phyloP scores from a whole-genome alignment of 2,329 filamentous ascomycete genomes.

The Didymellaceae sp. region DNA sequence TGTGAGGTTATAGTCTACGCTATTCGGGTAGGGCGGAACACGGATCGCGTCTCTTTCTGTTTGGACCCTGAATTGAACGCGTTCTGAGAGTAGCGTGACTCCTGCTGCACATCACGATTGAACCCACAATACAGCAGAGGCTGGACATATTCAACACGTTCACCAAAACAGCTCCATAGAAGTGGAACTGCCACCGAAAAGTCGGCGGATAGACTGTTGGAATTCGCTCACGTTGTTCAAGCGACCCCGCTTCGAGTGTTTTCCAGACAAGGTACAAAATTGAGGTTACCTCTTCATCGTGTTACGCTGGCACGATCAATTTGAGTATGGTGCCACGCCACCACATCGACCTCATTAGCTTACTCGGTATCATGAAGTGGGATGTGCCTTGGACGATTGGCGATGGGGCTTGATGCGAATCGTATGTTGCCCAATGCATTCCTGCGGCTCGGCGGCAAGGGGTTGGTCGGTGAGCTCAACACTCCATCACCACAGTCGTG shows the following conservation, averaged over 20 bases:
- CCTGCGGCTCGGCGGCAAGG: constrained; percentile 12
- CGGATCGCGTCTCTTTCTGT: constrained; percentile 6
- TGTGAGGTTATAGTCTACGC: background rate
- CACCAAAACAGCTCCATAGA: no score
- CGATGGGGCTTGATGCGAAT: background rate
- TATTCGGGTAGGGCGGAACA: background rate
- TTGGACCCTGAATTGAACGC: constrained; percentile 9
- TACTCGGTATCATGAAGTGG: background rate
- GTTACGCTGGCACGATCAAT: no score
- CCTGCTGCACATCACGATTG: background rate
- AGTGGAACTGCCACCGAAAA: no score
- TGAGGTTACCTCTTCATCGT: no score
- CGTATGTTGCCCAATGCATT: constrained; percentile 1
- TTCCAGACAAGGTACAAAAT: no score
- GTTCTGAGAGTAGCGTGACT: background rate
- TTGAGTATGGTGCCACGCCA: no score
- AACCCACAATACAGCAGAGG: background rate
- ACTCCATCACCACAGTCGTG: constrained; percentile 19
- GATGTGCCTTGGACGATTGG: background rate
- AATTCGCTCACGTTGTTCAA: no score
- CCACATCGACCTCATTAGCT: background rate
- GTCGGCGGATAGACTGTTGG: no score
- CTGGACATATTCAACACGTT: background rate
- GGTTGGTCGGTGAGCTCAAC: constrained; percentile 8
- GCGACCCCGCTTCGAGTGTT: no score